Evolutionary conservation across 306 rosid genomes (phyloP), one percentile per base, ranked within the genome.

Genomic region (Fragaria vesca): DNA sequence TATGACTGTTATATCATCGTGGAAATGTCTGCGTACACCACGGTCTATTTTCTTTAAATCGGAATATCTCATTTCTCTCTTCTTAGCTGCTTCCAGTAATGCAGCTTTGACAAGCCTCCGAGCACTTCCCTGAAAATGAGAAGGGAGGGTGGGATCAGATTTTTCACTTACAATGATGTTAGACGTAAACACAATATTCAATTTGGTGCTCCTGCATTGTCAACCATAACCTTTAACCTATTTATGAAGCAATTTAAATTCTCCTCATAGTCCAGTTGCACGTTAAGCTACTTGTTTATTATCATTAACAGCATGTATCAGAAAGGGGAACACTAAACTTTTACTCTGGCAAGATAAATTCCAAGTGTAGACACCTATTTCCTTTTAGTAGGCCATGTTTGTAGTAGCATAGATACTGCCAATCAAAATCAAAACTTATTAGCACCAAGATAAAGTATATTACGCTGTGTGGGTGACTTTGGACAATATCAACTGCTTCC

Each of bases 1-100:
- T 76, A 93, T 71, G 32, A 93, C 97, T 0, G 97, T 91, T 81
- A 91, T 91, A 81, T 93, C 97, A 12, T 93, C 97, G 34, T 93
- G 97, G 89, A 93, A 93, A 84, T 91, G 96, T 60, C 97, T 90
- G 68, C 97, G 97, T 24, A 93, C 91, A 34, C 97, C 97, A 0
- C 97, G 91, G 34, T 93, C 96, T 34, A 93, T 93, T 76, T 93
- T 90, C 88, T 84, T 93, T 87, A 93, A 79, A 78, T 93, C 97
- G 2, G 97, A 89, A 84, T 93, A 93, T 73, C 97, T 89, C 97
- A 93, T 93, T 87, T 93, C 98, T 80, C 98, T 82, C 77, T 93
- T 91, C 80, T 91, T 93, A 8, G 98, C 98, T n/a, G 98, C 98
- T 83, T 88, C 98, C 78, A 78, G 91, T 80, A 91, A 80, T 65